Percentiles rank a stretch among this genome's conserved stretches.
Evolutionary conservation across 306 rosid genomes (phyloP).

Genomic region (Rosa persica): DNA sequence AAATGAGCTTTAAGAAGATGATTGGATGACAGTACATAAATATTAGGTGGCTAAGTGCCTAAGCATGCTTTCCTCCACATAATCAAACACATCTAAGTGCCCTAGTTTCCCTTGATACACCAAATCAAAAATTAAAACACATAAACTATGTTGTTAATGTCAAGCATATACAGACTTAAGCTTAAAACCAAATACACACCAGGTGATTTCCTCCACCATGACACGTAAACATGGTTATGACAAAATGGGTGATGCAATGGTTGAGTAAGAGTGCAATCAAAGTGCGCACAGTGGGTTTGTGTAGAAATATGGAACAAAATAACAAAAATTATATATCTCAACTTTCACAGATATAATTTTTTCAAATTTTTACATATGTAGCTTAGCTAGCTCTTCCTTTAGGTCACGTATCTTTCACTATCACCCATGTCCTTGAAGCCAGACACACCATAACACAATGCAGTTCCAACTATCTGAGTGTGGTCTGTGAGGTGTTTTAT

Average conservation of each 20-base stretch:
- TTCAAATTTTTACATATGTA: neutral
- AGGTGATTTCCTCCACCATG: conserved; percentile 25
- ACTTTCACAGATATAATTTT: conserved; percentile 17
- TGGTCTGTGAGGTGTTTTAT: too few relatives aligned
- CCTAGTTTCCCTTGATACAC: neutral
- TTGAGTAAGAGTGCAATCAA: conserved; percentile 73
- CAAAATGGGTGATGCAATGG: conserved; percentile 65
- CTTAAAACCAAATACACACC: conserved; percentile 25
- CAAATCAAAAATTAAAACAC: neutral
- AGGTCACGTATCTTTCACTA: conserved; percentile 42
- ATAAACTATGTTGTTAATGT: conserved; percentile 6
- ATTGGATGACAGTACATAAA: neutral
- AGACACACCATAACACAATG: conserved; percentile 40
- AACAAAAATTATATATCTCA: neutral
- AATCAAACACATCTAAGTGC: conserved; percentile 10
- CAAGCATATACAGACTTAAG: conserved; percentile 15
- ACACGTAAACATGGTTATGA: conserved; percentile 70
- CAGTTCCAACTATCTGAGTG: conserved; percentile 37
- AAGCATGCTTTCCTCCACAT: neutral
- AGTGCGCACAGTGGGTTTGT: conserved; percentile 16
- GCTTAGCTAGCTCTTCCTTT: conserved; percentile 22
- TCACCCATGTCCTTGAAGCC: conserved; percentile 35
- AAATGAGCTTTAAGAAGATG: neutral
- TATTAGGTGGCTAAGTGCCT: neutral
- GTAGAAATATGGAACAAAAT: conserved; percentile 34